Evolutionary conservation across 306 rosid species (phyloP).

Genomic region (Hippophae tibetana): DNA sequence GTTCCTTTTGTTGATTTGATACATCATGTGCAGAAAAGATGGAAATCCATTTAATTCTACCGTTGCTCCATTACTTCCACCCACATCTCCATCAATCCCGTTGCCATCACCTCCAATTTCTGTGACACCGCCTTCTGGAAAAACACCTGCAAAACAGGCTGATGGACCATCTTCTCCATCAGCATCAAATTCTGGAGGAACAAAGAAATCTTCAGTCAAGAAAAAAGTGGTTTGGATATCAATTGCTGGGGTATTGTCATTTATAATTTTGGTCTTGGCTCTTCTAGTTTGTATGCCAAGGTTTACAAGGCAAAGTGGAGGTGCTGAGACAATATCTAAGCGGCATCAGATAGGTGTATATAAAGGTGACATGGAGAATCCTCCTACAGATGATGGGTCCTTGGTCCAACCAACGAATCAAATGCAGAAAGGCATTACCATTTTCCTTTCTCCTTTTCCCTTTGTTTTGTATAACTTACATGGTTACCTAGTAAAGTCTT

Average conservation of each 20-base stretch:
- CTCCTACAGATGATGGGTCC: conserved; percentile 34
- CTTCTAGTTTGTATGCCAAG: conserved; percentile 52
- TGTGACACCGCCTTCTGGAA: conserved; percentile 36
- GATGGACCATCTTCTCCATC: conserved; percentile 48
- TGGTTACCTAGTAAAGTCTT: conserved; percentile 3
- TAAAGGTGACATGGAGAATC: conserved; percentile 49
- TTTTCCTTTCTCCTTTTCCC: conserved; percentile 7
- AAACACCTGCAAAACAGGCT: conserved; percentile 43
- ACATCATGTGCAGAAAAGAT: conserved; percentile 50
- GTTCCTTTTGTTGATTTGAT: conserved; percentile 12
- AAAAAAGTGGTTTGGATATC: conserved; percentile 70
- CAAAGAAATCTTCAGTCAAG: conserved; percentile 28
- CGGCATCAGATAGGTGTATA: conserved; percentile 51
- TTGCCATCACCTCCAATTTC: conserved; percentile 21
- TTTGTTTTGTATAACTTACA: conserved; percentile 10
- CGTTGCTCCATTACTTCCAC: conserved; percentile 39
- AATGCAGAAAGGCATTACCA: conserved; percentile 51
- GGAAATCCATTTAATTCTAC: conserved; percentile 72
- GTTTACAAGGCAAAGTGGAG: conserved; percentile 42
- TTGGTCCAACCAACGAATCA: conserved; percentile 36
- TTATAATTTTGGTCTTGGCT: conserved; percentile 46
- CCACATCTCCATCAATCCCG: conserved; percentile 34
- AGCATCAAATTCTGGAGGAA: conserved; percentile 46
- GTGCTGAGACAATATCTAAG: conserved; percentile 41
- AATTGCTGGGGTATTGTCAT: conserved; percentile 40